Evolutionary conservation across 148 eudicot species (phyloP).

Genomic region (Persicaria tinctoria): DNA sequence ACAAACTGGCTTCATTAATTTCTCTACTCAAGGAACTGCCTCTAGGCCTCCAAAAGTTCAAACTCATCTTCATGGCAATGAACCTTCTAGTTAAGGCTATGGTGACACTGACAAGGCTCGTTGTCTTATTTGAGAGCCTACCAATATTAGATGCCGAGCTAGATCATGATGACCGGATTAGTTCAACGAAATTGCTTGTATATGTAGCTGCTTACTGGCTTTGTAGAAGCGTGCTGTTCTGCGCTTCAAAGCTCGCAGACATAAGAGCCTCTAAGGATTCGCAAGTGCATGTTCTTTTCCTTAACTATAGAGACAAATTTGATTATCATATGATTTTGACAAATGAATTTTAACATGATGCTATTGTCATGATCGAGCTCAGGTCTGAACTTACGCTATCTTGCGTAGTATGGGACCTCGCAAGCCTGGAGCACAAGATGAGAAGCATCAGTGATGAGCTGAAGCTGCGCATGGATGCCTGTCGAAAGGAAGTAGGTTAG

Average conservation of each 20-base stretch:
- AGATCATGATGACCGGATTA: slow-evolving; percentile 21
- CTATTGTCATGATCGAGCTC: slow-evolving; percentile 29
- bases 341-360: background rate
- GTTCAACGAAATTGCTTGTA: slow-evolving; percentile 27
- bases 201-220: slow-evolving; percentile 60
- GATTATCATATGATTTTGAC: background rate
- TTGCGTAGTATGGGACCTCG: slow-evolving; percentile 42
- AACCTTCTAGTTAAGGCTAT: slow-evolving; percentile 24
- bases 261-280: slow-evolving; percentile 34
- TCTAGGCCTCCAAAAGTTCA: slow-evolving; percentile 12
- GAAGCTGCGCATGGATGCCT: slow-evolving; percentile 27
- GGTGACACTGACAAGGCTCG: slow-evolving; percentile 32
- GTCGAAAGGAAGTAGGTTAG: slow-evolving; percentile 47
- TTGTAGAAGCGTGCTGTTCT: slow-evolving; percentile 40
- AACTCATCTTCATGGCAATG: slow-evolving; percentile 34
- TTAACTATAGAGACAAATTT: slow-evolving; percentile 10
- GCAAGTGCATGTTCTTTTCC: slow-evolving; percentile 69
- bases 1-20: slow-evolving; percentile 41
- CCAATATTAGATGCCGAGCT: slow-evolving; percentile 29
- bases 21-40: slow-evolving; percentile 43
- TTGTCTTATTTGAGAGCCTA: slow-evolving; percentile 34
- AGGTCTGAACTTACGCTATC: slow-evolving; percentile 18
- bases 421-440: slow-evolving; percentile 38
- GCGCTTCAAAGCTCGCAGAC: slow-evolving; percentile 40
- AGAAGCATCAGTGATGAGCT: slow-evolving; percentile 32